These are phyloP conservation scores for Hyphochytrium catenoides DNA, from an alignment of 352 stramenopile genomes.

Conservation along the genomic window DNA sequence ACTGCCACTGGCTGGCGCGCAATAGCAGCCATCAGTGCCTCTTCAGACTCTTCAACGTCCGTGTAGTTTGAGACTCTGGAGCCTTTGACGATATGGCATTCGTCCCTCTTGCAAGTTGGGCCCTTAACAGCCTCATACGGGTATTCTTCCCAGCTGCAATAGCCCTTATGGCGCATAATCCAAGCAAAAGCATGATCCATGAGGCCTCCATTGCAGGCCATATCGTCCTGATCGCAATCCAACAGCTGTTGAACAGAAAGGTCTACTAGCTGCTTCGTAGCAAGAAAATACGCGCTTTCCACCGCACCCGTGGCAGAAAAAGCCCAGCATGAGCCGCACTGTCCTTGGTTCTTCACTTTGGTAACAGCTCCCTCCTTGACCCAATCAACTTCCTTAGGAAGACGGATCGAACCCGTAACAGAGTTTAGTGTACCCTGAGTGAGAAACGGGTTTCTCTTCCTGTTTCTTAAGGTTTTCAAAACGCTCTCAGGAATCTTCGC, in stretches of 20 bases:
- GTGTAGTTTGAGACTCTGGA: constrained; percentile 64
- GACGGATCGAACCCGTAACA: constrained; percentile 4
- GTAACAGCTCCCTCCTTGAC: constrained; percentile 75
- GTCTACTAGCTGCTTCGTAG: constrained; percentile 60
- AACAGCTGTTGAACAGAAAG: constrained; percentile 96
- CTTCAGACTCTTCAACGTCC: constrained; percentile 54
- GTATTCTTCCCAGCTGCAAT: constrained; percentile 88
- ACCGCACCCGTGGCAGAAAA: constrained; percentile 94
- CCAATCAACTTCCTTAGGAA: constrained; percentile 80
- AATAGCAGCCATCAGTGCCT: constrained; percentile 62
- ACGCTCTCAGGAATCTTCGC: constrained; percentile 21
- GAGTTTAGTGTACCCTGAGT: constrained; percentile 15
- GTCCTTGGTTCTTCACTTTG: constrained; percentile 92
- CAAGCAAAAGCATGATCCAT: constrained; percentile 95
- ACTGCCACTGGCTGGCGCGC: constrained; percentile 76
- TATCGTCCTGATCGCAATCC: constrained; percentile 84
- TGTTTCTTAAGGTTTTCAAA: constrained; percentile 22
- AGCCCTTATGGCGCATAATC: constrained; percentile 65
- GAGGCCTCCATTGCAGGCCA: constrained; percentile 86
- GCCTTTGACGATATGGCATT: constrained; percentile 38
- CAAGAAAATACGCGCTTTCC: constrained; percentile 85
- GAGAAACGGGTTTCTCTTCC: constrained; percentile 7
- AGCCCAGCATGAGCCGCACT: constrained; percentile 94
- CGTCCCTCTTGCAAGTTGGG: constrained; percentile 26
- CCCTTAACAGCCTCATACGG: constrained; percentile 63